Evolutionary conservation across 2,329 filamentous ascomycete species (phyloP), one percentile per base, ranked within the genome.

Genomic region (Trichoderma atrobrunneum): DNA sequence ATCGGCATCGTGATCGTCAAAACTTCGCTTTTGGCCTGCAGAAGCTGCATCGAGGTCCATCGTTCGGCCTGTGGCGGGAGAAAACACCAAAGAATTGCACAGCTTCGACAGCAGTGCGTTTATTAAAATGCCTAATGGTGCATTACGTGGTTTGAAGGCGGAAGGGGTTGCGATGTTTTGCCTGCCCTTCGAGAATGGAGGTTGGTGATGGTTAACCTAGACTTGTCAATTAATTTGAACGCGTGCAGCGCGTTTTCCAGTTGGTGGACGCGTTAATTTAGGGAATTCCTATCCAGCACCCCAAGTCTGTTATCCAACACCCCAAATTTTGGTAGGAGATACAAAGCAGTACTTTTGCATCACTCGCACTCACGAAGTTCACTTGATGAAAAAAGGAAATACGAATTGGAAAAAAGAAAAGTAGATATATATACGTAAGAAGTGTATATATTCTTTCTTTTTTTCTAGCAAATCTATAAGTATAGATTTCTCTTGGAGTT

Each of bases 21-120:
- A 34, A 48, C 60, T 63, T 76, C 77, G 74, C 72, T 78, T 79
- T 61, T 76, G 74, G 62, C 74, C 76, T 59, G 62, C 72, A 14
- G 69, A 64, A 4, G 76, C 72, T 28, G 72, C 73, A 54, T 77
- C 76, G 57, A 73, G 68, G 59, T 80, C 76, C 80, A 81, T 81
- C 34, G 43, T 62, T 32, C 21, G 60, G 36, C 71, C 71, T 7
- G 60, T 36, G 60, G 60, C 59, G 39, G n/a, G 8, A 5, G n/a
- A 69, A n/a, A 59, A 16, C 71, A 26, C 36, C n/a, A 26, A 34
- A 24, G 10, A 62, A n/a, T 1, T 36, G 32, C 21, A 59, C 67
- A 34, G 11, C 57, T 12, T 51, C 11, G 11, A 54, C 21, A 26
- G 36, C n/a, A 62, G 28, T 36, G 43, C 21, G 16, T 2, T 70